Base-by-base conservation (phyloP, 2,329 filamentous ascomycete genomes). In the Talaromyces amestolkiae region DNA sequence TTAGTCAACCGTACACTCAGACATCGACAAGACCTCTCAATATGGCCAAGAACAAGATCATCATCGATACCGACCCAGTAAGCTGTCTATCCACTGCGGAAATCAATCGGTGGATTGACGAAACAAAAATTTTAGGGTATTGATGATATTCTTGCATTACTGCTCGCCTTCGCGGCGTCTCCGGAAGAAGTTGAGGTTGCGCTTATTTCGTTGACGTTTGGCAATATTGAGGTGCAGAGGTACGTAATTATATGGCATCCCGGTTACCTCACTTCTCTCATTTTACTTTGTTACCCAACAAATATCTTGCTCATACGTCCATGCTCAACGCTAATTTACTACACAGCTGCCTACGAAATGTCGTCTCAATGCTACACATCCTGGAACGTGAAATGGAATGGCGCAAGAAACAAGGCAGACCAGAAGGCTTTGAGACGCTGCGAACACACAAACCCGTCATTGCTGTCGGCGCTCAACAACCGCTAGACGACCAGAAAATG, bases 1-100 rank as follows among this genome's bases (percentile, higher is more conserved):
- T n/a, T 33, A n/a, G 49, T n/a, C 27, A 19, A 31, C 10, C 2
- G 27, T 11, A 33, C 49, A n/a, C 17, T n/a, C 27, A 7, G 10
- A 39, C 15, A 56, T 58, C 39, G 31, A 13, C 54, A 58, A 31
- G 37, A 41, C 31, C 39, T 2, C 3, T 15, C 41, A 58, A 58
- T 37, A 59, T 59, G 64, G 85, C 88, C 33, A 87, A 87, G 71
- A 87, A 86, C 72, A 88, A 90, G 73, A 89, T 99, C 71, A 97
- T 99, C 72, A 95, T 99, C 73, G 95, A 99, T 75, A 98, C 94
- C 2, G 95, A 98, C 76, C 94, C 94, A 81, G 93, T 91, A 83
- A 70, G 77, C 66, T 54, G 43, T 19, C 41, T 19, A 58, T 22
- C n/a, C 8, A 19, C 35, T 3, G 31, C 24, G 17, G 37, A 43